A percentile compares a stretch with the other conserved stretches of the same genome.
phyloP scores from a whole-genome alignment of 345 rosid genomes.

The Sonneratia caseolaris region DNA sequence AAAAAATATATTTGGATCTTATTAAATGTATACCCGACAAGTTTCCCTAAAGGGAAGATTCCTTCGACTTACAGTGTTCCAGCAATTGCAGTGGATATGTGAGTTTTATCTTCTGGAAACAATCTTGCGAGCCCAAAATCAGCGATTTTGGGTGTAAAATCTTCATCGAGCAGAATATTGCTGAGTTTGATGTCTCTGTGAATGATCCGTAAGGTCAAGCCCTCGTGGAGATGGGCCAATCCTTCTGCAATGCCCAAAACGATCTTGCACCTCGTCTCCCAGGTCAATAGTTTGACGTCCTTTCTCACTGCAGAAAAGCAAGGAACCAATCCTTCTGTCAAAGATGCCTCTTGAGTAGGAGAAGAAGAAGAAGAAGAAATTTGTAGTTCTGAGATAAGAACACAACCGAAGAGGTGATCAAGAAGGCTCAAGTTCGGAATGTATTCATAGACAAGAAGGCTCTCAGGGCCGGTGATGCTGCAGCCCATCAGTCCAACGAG shows the following conservation, averaged over 20 bases:
- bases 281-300: conserved; percentile 34
- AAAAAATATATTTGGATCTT: neutral
- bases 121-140: conserved; percentile 88
- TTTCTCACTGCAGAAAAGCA: conserved; percentile 31
- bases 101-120: conserved; percentile 59
- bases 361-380: conserved; percentile 2
- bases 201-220: conserved; percentile 59
- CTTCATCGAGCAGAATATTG: conserved; percentile 61
- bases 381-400: neutral
- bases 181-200: conserved; percentile 84
- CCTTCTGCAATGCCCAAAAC: conserved; percentile 74
- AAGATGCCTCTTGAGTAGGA: neutral
- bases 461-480: conserved; percentile 83
- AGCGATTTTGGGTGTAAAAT: conserved; percentile 65
- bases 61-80: conserved; percentile 63
- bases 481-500: conserved; percentile 77
- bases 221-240: conserved; percentile 72
- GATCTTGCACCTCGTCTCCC: conserved; percentile 52
- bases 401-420: conserved; percentile 48
- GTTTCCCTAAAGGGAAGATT: neutral
- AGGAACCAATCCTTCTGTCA: neutral
- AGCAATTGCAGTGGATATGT: conserved; percentile 66
- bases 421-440: conserved; percentile 71
- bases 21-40: neutral
- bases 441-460: conserved; percentile 82